Base-by-base conservation (phyloP, 257 asterid genomes). In the Agastache rugosa region DNA sequence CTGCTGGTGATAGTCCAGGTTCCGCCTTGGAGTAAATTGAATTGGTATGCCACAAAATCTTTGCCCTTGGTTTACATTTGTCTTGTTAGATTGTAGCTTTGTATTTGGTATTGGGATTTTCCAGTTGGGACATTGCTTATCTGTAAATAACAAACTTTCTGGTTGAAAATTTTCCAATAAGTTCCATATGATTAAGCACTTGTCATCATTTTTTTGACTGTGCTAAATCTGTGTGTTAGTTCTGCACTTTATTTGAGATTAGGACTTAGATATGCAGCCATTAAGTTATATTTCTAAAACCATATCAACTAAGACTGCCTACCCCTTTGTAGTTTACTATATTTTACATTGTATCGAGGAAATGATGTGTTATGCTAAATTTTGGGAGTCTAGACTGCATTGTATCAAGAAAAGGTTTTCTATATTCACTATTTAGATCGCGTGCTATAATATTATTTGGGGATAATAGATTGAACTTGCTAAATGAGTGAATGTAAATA, bases 71-170 rank as follows among this genome's bases (percentile, higher is more conserved):
- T 72, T 79, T 83, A 15, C 66, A 51, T 66, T 68, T 78, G 6
- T 60, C 67, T 59, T 67, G 73, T 55, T 77, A 80, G 85, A 25
- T 68, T 72, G 69, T 82, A 75, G 83, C 72, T 73, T 69, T 75
- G 48, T 58, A 51, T 63, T 72, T 44, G 16, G 27, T 27, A 7
- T 19, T 55, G 67, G 45, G 42, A 55, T 61, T 69, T 63, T 60
- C 50, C 53, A 67, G 35, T 80, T 73, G 71, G 77, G 73, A 65
- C 82, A 51, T 65, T 73, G 78, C 73, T 67, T 69, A 53, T 81
- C 68, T 84, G 88, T 81, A 84, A 81, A 81, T 81, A 84, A 69
- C 63, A 78, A 75, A 74, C 75, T 62, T 54, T 34, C 54, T 51
- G 34, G 68, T 75, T 45, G 76, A n/a, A 51, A 78, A 63, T 8